Percentiles rank a stretch among this genome's conserved stretches.
Evolutionary conservation across 2,329 filamentous ascomycete species (phyloP).

Genomic region (Gremmenia infestans): DNA sequence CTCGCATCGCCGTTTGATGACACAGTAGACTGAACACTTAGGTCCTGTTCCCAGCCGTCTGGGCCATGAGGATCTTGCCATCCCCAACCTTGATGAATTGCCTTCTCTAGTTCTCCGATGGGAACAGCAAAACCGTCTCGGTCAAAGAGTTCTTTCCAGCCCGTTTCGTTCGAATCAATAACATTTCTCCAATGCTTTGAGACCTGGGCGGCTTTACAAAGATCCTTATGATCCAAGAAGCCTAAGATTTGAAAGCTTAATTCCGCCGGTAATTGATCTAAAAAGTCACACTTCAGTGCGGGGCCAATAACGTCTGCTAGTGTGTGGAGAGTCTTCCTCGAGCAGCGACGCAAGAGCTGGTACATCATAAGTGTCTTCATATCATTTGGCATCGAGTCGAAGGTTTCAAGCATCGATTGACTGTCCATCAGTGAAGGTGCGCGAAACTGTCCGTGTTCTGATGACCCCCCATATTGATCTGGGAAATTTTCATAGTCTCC

Average conservation of each 20-base stretch:
- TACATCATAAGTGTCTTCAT: conserved; percentile 98
- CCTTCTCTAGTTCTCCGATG: conserved; percentile 75
- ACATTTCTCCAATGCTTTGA: conserved; percentile 91
- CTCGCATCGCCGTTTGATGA: conserved; percentile 48
- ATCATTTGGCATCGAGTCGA: conserved; percentile 84
- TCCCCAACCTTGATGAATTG: conserved; percentile 90
- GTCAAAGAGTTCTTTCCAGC: conserved; percentile 92
- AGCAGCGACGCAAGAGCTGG: conserved; percentile 82
- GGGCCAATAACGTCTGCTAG: conserved; percentile 90
- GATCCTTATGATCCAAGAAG: conserved; percentile 78
- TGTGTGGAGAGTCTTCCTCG: conserved; percentile 81
- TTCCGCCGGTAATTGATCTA: conserved; percentile 78
- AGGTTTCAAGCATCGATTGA: conserved; percentile 80
- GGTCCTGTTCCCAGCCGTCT: conserved; percentile 74
- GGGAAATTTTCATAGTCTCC: conserved; percentile 16
- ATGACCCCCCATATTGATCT: conserved; percentile 28
- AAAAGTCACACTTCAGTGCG: conserved; percentile 88
- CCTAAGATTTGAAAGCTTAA: conserved; percentile 82
- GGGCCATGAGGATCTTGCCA: conserved; percentile 84
- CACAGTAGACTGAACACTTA: conserved; percentile 51
- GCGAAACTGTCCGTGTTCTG: conserved; percentile 22
- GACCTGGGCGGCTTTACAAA: conserved; percentile 87
- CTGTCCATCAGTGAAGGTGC: conserved; percentile 62
- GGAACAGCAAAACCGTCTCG: conserved; percentile 75
- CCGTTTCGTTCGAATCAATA: conserved; percentile 87